Conservation (phyloP, 345 rosid species). For the Lepidium aucheri region DNA sequence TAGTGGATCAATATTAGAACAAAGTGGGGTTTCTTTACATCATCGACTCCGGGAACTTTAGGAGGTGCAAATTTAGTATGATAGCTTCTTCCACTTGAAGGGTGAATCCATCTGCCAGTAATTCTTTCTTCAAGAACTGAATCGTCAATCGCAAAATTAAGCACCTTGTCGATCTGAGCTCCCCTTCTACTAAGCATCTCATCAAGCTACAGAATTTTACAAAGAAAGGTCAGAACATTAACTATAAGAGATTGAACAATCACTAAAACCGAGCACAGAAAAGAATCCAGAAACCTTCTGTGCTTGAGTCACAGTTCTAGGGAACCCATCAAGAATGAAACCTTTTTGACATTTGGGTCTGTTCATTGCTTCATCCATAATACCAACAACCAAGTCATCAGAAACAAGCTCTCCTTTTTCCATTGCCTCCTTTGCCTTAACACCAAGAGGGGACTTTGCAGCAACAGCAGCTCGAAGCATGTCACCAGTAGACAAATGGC, state of each 20-base stretch:
- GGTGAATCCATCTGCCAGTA: slow-evolving; percentile 96
- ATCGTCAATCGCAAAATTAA: slow-evolving; percentile 85
- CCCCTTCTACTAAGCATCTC: slow-evolving; percentile 89
- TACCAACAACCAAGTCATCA: slow-evolving; percentile 90
- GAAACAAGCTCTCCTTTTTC: slow-evolving; percentile 97
- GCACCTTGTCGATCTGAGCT: slow-evolving; percentile 64
- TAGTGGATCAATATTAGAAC: not conserved
- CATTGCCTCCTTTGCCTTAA: slow-evolving; percentile 97
- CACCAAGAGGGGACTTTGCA: slow-evolving; percentile 88
- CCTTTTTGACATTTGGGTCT: slow-evolving; percentile 90
- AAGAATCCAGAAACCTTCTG: slow-evolving; percentile 44
- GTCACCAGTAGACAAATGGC: slow-evolving; percentile 99
- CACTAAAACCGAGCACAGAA: not conserved
- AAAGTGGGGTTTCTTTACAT: slow-evolving; percentile 43
- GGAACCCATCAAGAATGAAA: slow-evolving; percentile 94
- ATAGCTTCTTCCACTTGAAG: slow-evolving; percentile 90
- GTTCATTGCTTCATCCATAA: slow-evolving; percentile 91
- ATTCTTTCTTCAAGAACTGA: slow-evolving; percentile 89
- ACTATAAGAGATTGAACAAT: not conserved
- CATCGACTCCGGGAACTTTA: slow-evolving; percentile 70
- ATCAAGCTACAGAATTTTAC: slow-evolving; percentile 47
- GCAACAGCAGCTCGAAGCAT: slow-evolving; percentile 98
- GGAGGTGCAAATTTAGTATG: slow-evolving; percentile 88
- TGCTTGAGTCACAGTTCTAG: slow-evolving; percentile 87
- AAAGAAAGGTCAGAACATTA: not conserved